Conservation (phyloP, 768 basidiomycete genomes). For the Termitomyces sp. region DNA sequence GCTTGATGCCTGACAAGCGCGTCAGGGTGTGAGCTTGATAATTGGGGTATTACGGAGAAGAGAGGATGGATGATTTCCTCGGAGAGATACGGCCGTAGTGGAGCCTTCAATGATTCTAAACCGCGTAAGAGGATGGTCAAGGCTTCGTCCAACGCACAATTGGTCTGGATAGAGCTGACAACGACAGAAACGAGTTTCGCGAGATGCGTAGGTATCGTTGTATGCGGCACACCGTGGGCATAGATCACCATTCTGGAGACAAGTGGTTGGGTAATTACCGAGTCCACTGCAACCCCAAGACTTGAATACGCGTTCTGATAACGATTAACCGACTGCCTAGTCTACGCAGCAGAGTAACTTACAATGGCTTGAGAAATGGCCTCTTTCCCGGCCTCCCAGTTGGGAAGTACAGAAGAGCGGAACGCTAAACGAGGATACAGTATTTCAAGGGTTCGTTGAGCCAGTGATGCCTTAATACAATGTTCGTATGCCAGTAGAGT, state of each 20-base stretch:
- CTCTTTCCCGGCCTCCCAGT: slow-evolving; percentile 39
- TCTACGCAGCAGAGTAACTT: slow-evolving; percentile 20
- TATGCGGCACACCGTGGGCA: slow-evolving; percentile 26
- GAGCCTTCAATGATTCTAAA: slow-evolving; percentile 22
- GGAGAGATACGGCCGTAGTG: slow-evolving; percentile 24
- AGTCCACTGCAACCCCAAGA: slow-evolving; percentile 24
- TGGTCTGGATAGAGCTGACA: slow-evolving; percentile 49
- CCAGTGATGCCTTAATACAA: slow-evolving; percentile 39
- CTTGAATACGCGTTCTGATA: slow-evolving; percentile 31
- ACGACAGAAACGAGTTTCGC: slow-evolving; percentile 37
- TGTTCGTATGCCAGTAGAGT: slow-evolving; percentile 30
- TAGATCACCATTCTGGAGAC: slow-evolving; percentile 32
- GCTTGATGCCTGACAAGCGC: slow-evolving; percentile 53
- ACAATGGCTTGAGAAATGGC: slow-evolving; percentile 38
- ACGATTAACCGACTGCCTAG: background rate
- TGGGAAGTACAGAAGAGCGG: slow-evolving; percentile 24
- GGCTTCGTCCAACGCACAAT: slow-evolving; percentile 53
- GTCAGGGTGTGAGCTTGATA: slow-evolving; percentile 64
- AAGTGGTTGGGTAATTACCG: slow-evolving; percentile 21
- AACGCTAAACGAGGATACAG: slow-evolving; percentile 43
- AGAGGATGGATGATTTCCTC: slow-evolving; percentile 48
- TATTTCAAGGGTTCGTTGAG: slow-evolving; percentile 42
- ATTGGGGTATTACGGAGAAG: slow-evolving; percentile 43
- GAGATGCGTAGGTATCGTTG: slow-evolving; percentile 18
- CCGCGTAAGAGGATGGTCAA: slow-evolving; percentile 50